Base-by-base conservation (phyloP, 305 asterid genomes). In the Fraxinus floribunda region DNA sequence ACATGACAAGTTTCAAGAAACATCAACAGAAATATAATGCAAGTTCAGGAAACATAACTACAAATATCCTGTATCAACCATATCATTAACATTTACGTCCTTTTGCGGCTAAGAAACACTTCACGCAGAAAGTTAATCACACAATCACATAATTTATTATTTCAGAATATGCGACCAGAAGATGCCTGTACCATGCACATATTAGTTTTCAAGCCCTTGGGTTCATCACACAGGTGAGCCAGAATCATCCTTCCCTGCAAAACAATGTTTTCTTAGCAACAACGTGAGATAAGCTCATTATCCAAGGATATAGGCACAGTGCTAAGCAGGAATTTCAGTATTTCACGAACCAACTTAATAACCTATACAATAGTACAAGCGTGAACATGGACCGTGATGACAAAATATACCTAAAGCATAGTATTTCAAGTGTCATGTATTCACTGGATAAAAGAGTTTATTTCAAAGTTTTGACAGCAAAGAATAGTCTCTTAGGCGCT, bases 181-280 rank as follows among this genome's bases (percentile, higher is more conserved):
- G 80, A 83, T 57, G 57, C 90, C 26, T 20, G 5, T 93, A 95
- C 98, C 98, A 93, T 91, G 92, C 93, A 91, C 98, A 95, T 95
- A 84, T 89, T 91, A 79, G 98, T 95, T 90, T 95, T 95, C 91
- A 95, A 91, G 81, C 98, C 98, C 94, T 93, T 95, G 70, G 98
- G 98, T 90, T 95, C 98, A 87, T 95, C 98, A 81, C 98, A 95
- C 80, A 95, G 86, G 89, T 95, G 98, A 84, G 98, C 92, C 60
- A 95, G 90, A 87, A 95, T 91, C 97, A 95, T 87, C 89, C 98
- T 89, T 87, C 98, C 98, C 98, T 95, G 94, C 83, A 87, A 88
- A 86, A 86, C 32, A 82, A 80, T 70, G 71, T 55, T 52, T 80
- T 13, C 81, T 73, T 71, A 90, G 75, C 38, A 85, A 78, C 82